phyloP scores from a whole-genome alignment of 208 protist species.

The Porcisia hertigi region DNA sequence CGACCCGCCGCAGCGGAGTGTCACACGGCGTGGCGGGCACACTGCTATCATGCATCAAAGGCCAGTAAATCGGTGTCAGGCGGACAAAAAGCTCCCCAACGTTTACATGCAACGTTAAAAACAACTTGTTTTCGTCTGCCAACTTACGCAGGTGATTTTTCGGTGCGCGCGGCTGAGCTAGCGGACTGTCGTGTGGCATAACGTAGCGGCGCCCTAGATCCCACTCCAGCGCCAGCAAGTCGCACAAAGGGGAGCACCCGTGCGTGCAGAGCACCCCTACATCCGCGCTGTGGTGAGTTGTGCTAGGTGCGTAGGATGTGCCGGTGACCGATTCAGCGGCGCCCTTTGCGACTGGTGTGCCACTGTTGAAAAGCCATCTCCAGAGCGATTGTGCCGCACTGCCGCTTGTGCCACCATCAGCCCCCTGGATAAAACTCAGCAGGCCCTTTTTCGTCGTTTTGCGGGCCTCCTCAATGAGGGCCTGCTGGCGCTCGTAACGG shows the following conservation, averaged over 20 bases:
- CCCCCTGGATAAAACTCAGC: neutral
- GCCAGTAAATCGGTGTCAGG: slow-evolving; percentile 25
- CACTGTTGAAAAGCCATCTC: neutral
- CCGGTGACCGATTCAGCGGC: neutral
- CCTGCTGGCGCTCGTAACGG: slow-evolving; percentile 37
- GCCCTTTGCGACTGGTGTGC: neutral
- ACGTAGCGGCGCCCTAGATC: slow-evolving; percentile 21
- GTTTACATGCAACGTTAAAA: slow-evolving; percentile 23
- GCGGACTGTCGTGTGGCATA: slow-evolving; percentile 2
- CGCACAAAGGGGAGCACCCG: neutral
- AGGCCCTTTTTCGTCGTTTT: neutral
- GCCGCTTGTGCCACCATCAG: neutral
- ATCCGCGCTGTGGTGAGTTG: no score
- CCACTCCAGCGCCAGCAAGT: slow-evolving; percentile 30
- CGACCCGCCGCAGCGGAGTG: slow-evolving; percentile 21
- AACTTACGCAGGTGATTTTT: slow-evolving; percentile 4
- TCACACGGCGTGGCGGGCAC: slow-evolving; percentile 13
- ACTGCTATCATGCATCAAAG: slow-evolving; percentile 23
- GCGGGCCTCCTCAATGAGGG: slow-evolving; percentile 39
- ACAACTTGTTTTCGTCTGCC: slow-evolving; percentile 12
- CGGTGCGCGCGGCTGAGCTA: slow-evolving; percentile 10
- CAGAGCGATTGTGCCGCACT: neutral
- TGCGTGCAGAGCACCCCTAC: neutral
- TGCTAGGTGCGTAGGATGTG: neutral
- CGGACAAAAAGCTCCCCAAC: slow-evolving; percentile 8